Base-by-base conservation (phyloP, 257 asterid species). In the Parsonsia alboflavescens region DNA sequence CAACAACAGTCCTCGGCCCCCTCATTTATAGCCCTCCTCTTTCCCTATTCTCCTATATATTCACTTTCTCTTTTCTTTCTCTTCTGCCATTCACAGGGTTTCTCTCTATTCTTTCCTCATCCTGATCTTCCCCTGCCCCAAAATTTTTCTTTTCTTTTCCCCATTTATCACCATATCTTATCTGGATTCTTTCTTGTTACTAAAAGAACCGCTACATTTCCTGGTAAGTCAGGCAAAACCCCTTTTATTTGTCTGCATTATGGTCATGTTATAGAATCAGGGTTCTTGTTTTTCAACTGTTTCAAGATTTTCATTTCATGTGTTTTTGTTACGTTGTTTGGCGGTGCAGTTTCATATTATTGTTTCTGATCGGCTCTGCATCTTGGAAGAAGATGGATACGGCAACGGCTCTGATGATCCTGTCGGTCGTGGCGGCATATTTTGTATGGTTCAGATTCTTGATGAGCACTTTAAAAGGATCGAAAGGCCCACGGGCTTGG, bases 401-500 rank as follows among this genome's bases (percentile, higher is more conserved):
- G 50, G 76, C 85, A 11, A 79, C 82, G 72, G 79, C 68, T 9
- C 12, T 75, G 81, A 79, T 85, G 80, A 56, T 84, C 49, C 50
- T 86, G 30, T 75, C 86, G 3, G 54, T 82, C 42, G 84, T 76
- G 6, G 86, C 73, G 0, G 86, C 83, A 10, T 88, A 88, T 61
- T 75, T 82, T 22, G 49, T 81, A 2, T 88, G 92, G 92, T 85
- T 88, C 86, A 82, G 81, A 70, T 79, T 85, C 71, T 74, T 81
- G 33, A 73, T 79, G 0, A 83, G 73, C 53, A 77, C 84, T 30
- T 46, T 86, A 11, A 82, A 21, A 24, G 89, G 88, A 48, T 67
- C 86, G 7, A 76, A 21, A 49, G 91, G 89, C 73, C 92, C 92
- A 39, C 76, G 73, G 52, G 7, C 86, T 44, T 88, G 92, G 92